Conservation (phyloP, 176 grass and related monocot species). For the Oryza rufipogon region DNA sequence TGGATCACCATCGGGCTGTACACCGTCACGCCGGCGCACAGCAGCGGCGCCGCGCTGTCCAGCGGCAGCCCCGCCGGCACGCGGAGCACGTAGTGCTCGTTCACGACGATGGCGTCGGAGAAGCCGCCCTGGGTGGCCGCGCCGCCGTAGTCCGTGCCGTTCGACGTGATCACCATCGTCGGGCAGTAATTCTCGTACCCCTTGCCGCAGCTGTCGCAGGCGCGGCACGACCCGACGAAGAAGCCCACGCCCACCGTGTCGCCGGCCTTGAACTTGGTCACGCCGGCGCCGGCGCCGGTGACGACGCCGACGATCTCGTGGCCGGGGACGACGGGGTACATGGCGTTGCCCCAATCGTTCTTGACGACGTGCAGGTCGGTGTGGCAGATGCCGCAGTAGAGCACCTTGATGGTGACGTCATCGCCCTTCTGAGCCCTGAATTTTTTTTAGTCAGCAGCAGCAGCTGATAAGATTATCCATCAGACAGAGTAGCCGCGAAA, state of each 20-base stretch:
- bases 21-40: conserved; percentile 69
- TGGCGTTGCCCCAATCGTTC: conserved; percentile 70
- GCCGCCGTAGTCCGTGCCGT: conserved; percentile 55
- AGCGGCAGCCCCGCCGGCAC: conserved; percentile 51
- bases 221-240: conserved; percentile 61
- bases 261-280: conserved; percentile 54
- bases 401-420: conserved; percentile 77
- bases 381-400: conserved; percentile 81
- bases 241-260: conserved; percentile 71
- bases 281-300: conserved; percentile 48
- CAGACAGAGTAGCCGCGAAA: too few species aligned
- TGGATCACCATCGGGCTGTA: conserved; percentile 66
- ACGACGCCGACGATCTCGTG: conserved; percentile 58
- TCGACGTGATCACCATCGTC: conserved; percentile 52
- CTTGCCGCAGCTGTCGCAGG: conserved; percentile 58
- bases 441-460: neutral
- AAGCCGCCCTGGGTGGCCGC: conserved; percentile 54
- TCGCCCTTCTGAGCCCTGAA: conserved; percentile 52
- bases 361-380: conserved; percentile 66
- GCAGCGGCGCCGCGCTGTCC: conserved; percentile 57
- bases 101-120: conserved; percentile 58
- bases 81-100: conserved; percentile 52
- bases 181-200: conserved; percentile 67
- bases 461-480: neutral
- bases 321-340: conserved; percentile 73